Evolutionary conservation across 176 grass and related monocot species (phyloP).

Genomic region (Bolboschoenus planiculmis): DNA sequence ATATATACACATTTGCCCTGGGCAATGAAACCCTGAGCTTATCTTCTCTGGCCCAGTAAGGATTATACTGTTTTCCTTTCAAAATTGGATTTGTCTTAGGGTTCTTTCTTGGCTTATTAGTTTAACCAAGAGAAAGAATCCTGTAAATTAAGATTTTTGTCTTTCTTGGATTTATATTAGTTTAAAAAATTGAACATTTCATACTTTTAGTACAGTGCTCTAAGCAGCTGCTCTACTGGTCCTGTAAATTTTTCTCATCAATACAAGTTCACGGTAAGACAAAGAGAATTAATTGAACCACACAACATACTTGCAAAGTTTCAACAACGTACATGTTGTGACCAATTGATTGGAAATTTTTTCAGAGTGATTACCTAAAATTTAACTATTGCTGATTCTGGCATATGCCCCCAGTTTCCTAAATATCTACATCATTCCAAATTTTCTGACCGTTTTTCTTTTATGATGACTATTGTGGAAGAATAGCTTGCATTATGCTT

Average conservation of each 20-base stretch:
- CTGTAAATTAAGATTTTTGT: too few species aligned
- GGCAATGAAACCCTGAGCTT: conserved; percentile 38
- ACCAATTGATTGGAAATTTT: neutral
- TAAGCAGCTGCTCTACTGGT: neutral
- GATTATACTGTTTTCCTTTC: neutral
- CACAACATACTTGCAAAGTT: neutral
- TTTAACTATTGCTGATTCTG: neutral
- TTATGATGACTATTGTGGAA: neutral
- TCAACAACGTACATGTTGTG: neutral
- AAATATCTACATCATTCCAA: neutral
- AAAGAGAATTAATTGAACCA: neutral
- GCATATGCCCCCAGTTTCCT: neutral
- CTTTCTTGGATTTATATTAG: too few species aligned
- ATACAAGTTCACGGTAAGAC: neutral
- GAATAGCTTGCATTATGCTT: conserved; percentile 67
- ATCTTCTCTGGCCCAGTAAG: conserved; percentile 32
- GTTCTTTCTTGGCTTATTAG: neutral
- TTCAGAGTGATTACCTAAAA: neutral
- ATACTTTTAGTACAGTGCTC: neutral
- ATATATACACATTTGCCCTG: conserved; percentile 38
- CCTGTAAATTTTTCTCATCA: neutral
- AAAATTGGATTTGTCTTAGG: neutral
- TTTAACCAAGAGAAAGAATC: neutral
- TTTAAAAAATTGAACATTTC: too few species aligned
- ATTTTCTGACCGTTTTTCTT: neutral